Percentiles rank a stretch among this genome's conserved stretches.
Conservation (phyloP, 2,329 filamentous ascomycete species). For the Lasiodiplodia citricola region DNA sequence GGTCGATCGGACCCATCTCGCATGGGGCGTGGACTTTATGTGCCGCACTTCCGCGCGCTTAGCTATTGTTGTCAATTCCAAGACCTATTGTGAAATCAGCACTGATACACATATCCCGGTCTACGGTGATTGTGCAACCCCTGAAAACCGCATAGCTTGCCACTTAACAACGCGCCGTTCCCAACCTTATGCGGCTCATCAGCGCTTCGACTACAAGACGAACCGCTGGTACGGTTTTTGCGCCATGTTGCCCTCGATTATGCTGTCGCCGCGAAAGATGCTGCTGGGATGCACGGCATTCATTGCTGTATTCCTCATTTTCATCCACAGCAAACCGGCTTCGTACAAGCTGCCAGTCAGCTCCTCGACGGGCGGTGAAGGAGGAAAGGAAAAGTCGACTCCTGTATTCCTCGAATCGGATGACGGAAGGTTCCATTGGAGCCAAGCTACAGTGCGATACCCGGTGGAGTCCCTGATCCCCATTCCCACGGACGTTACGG, state of each 20-base stretch:
- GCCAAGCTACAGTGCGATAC: slow-evolving; percentile 36
- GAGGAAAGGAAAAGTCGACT: background rate
- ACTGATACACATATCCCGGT: background rate
- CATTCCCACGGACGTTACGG: slow-evolving; percentile 35
- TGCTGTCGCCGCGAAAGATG: background rate
- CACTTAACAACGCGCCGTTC: background rate
- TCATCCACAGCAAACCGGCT: slow-evolving; percentile 38
- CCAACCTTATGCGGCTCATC: background rate
- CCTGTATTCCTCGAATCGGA: background rate
- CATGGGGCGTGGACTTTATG: background rate
- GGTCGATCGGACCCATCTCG: background rate
- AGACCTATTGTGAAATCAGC: background rate
- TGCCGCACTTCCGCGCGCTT: slow-evolving; percentile 18
- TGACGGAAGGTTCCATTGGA: slow-evolving; percentile 37
- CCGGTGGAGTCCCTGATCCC: slow-evolving; percentile 37
- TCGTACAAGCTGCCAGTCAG: slow-evolving; percentile 27
- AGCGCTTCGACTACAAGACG: background rate
- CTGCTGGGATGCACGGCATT: slow-evolving; percentile 29
- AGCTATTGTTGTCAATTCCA: background rate
- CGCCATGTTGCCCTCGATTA: background rate
- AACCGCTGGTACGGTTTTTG: background rate
- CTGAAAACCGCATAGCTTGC: background rate
- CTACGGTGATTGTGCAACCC: background rate
- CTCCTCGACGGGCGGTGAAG: background rate
- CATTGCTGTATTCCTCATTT: slow-evolving; percentile 35